Conservation (phyloP, 345 rosid genomes). For the Brassica nigra region DNA sequence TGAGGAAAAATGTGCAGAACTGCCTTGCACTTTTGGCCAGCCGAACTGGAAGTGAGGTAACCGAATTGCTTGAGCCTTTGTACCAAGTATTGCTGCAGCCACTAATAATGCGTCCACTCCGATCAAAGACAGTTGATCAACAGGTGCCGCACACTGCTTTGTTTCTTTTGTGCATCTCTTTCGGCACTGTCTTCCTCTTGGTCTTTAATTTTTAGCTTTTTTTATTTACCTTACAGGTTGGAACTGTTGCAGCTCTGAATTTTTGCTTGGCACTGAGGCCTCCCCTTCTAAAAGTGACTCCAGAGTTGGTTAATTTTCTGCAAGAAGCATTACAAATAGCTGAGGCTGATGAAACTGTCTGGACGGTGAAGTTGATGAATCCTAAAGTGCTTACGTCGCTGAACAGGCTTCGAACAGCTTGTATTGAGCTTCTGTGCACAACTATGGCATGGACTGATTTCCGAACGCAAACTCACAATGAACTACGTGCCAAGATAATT, state of each 20-base stretch:
- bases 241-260: constrained; percentile 93
- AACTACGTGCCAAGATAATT: constrained; percentile 88
- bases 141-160: constrained; percentile 58
- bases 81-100: constrained; percentile 90
- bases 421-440: constrained; percentile 96
- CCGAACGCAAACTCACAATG: constrained; percentile 77
- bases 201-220: constrained; percentile 32
- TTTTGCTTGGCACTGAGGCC: constrained; percentile 98
- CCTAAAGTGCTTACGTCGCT: constrained; percentile 80
- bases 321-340: constrained; percentile 99
- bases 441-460: constrained; percentile 99
- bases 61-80: constrained; percentile 93
- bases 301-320: constrained; percentile 89
- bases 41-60: constrained; percentile 97
- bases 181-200: constrained; percentile 22
- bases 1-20: constrained; percentile 93
- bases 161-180: constrained; percentile 20
- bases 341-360: constrained; percentile 91
- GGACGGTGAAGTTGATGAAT: constrained; percentile 89
- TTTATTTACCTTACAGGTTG: constrained; percentile 59
- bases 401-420: constrained; percentile 88
- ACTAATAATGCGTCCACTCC: constrained; percentile 81
- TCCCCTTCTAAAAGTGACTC: constrained; percentile 93
- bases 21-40: constrained; percentile 95
- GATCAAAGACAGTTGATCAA: constrained; percentile 95